Percentiles rank a stretch among this genome's conserved stretches.
These are phyloP conservation scores for Mrakia gelida DNA, from an alignment of 768 basidiomycete species.

Conservation along the genomic window DNA sequence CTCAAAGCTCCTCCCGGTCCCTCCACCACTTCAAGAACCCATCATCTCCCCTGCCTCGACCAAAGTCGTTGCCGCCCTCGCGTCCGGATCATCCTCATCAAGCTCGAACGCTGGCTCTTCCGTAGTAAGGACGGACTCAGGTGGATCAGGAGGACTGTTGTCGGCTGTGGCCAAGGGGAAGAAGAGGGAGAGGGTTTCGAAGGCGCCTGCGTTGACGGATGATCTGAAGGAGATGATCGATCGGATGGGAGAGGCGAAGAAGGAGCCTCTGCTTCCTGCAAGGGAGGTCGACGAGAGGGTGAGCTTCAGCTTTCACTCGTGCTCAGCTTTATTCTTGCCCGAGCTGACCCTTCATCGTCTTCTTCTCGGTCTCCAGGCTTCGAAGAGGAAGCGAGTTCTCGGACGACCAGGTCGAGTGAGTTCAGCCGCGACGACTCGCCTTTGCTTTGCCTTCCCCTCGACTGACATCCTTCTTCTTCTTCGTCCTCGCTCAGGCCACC, in stretches of 20 bases:
- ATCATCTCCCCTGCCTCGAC: background rate
- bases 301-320: background rate
- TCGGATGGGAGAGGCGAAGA: conserved; percentile 1
- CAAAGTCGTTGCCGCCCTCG: background rate
- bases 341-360: too few species aligned
- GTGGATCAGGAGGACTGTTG: background rate
- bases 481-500: background rate
- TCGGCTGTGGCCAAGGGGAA: background rate
- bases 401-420: conserved; percentile 17
- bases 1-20: background rate
- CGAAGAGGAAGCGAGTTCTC: conserved; percentile 20
- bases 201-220: background rate
- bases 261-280: background rate
- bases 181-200: background rate
- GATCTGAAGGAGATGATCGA: conserved; percentile 21
- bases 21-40: background rate
- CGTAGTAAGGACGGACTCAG: background rate
- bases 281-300: background rate
- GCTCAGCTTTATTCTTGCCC: too few species aligned
- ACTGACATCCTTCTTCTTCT: background rate
- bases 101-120: background rate
- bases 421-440: background rate
- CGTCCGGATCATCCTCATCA: background rate
- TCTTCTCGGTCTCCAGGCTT: background rate
- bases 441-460: background rate